These are phyloP conservation scores for Paxillus rubicundulus DNA, from an alignment of 768 basidiomycete species.

Conservation along the genomic window DNA sequence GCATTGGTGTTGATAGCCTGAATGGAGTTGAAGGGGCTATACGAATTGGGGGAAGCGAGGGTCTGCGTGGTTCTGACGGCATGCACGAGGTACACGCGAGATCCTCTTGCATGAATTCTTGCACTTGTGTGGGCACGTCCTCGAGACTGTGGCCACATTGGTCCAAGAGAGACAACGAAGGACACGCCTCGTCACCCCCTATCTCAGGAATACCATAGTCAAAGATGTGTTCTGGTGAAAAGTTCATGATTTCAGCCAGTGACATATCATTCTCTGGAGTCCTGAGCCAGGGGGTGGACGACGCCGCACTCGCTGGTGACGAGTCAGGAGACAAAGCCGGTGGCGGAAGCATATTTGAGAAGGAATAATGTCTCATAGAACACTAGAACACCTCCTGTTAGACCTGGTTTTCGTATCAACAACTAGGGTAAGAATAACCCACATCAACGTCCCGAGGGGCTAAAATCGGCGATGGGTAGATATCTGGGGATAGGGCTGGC, in stretches of 20 bases:
- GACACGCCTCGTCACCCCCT: background rate
- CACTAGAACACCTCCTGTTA: constrained; percentile 5
- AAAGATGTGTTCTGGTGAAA: background rate
- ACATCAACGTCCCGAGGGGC: background rate
- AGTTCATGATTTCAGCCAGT: background rate
- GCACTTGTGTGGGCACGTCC: constrained; percentile 6
- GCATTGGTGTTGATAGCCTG: background rate
- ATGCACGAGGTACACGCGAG: constrained; percentile 14
- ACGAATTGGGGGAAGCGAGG: background rate
- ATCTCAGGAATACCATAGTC: constrained; percentile 1
- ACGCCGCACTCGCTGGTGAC: constrained; percentile 22
- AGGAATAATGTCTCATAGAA: background rate
- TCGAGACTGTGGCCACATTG: constrained; percentile 13
- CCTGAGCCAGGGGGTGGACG: constrained; percentile 19
- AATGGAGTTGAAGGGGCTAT: background rate
- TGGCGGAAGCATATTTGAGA: constrained; percentile 3
- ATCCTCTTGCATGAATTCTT: constrained; percentile 19
- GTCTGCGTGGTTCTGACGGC: background rate
- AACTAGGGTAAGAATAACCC: constrained; percentile 1
- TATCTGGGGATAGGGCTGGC: background rate
- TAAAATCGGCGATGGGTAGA: background rate
- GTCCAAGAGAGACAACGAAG: constrained; percentile 9
- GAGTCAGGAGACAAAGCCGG: constrained; percentile 24
- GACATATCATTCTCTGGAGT: constrained; percentile 14
- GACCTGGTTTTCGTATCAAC: background rate